phyloP scores from a whole-genome alignment of 2,329 filamentous ascomycete species.

The Didymella glomerata region DNA sequence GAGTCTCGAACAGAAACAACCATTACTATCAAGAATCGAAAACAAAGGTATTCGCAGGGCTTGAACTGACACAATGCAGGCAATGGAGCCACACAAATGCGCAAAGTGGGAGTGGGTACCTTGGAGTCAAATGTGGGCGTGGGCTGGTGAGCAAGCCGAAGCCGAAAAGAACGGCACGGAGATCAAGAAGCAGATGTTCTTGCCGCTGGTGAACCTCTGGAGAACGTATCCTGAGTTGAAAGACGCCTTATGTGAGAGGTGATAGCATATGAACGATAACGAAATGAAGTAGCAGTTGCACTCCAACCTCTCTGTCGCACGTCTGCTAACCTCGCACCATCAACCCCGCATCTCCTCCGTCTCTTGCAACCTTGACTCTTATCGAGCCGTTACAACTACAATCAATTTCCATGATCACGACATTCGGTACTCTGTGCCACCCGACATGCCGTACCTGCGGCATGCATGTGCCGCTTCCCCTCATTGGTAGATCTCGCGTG shows the following conservation, averaged over 20 bases:
- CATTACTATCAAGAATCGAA: not conserved
- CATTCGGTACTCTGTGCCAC: slow-evolving; percentile 3
- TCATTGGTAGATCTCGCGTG: slow-evolving; percentile 18
- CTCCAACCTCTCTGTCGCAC: slow-evolving; percentile 2
- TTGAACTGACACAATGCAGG: slow-evolving; percentile 28
- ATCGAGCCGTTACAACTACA: not conserved
- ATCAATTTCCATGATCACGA: slow-evolving; percentile 9
- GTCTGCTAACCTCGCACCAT: slow-evolving; percentile 2
- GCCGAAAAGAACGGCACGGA: slow-evolving; percentile 38
- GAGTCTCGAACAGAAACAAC: not conserved
- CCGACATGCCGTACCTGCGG: slow-evolving; percentile 11
- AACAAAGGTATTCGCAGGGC: no score
- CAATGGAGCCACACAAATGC: slow-evolving; percentile 63
- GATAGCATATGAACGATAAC: not conserved
- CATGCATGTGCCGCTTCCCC: not conserved
- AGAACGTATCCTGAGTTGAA: slow-evolving; percentile 43
- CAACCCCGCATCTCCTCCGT: slow-evolving; percentile 10
- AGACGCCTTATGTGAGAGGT: slow-evolving; percentile 26
- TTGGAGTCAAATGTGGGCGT: slow-evolving; percentile 58
- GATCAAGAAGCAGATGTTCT: slow-evolving; percentile 53
- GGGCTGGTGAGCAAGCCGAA: slow-evolving; percentile 46
- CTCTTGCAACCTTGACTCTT: not conserved
- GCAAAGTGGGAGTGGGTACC: slow-evolving; percentile 62
- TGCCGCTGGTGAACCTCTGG: slow-evolving; percentile 59
- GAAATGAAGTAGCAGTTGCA: not conserved